Evolutionary conservation across 1,284 basidiomycete genomes (phyloP).

Genomic region (Coniferiporia sulphurascens): DNA sequence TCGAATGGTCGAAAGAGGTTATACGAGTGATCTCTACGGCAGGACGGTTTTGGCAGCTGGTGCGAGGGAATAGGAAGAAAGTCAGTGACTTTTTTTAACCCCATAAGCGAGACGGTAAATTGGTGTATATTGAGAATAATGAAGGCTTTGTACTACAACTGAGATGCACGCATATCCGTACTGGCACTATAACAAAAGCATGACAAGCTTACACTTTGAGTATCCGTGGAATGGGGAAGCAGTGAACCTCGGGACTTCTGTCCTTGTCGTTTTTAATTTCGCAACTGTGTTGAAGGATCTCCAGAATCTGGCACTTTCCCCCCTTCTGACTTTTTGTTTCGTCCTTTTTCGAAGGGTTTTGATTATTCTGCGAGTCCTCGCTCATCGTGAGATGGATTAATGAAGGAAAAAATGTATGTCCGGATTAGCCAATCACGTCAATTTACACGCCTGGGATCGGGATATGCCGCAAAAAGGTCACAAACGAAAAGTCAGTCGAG

Average conservation of each 20-base stretch:
- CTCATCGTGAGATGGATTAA: background rate
- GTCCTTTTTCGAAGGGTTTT: background rate
- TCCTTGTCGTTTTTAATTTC: slow-evolving; percentile 30
- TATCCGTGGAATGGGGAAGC: slow-evolving; percentile 66
- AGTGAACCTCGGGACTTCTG: slow-evolving; percentile 38
- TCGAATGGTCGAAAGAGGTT: slow-evolving; percentile 48
- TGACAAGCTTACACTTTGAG: slow-evolving; percentile 57
- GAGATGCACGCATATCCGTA: background rate
- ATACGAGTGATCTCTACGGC: slow-evolving; percentile 68
- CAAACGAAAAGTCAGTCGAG: slow-evolving; percentile 25
- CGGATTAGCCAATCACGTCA: background rate
- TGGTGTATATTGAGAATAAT: too few relatives aligned
- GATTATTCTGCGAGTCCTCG: background rate
- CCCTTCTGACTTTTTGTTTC: background rate
- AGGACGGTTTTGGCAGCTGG: slow-evolving; percentile 57
- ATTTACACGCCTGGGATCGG: slow-evolving; percentile 26
- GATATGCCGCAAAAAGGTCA: slow-evolving; percentile 30
- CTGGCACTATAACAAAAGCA: slow-evolving; percentile 4
- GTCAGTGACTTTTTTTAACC: background rate
- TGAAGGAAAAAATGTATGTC: background rate
- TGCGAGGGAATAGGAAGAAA: background rate
- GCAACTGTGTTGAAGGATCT: slow-evolving; percentile 69
- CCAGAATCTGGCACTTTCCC: slow-evolving; percentile 50
- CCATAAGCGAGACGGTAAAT: too few relatives aligned
- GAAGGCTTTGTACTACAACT: background rate